These are phyloP conservation scores for Eutypella sp. DNA, from an alignment of 2,329 filamentous ascomycete genomes.

Conservation along the genomic window DNA sequence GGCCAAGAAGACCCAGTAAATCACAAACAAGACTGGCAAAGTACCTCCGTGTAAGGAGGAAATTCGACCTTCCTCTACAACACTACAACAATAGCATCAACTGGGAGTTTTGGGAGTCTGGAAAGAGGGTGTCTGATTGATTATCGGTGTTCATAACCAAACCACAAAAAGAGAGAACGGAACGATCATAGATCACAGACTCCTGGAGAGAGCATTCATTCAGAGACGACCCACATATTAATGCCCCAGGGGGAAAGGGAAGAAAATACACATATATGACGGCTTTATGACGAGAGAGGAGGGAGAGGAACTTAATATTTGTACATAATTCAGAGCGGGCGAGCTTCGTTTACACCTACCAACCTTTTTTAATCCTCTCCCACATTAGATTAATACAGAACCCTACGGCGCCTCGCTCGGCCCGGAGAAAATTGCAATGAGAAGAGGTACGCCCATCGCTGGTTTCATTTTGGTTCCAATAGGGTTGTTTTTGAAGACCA, in stretches of 20 bases:
- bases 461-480: neutral
- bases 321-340: conserved; percentile 16
- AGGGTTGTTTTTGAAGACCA: no score
- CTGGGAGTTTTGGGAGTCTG: neutral
- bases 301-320: conserved; percentile 15
- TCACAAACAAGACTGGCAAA: neutral
- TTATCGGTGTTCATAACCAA: neutral
- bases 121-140: neutral
- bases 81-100: neutral
- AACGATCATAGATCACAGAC: neutral
- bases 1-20: conserved; percentile 64
- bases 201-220: no score
- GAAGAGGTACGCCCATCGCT: no score
- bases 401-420: neutral
- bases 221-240: conserved; percentile 8
- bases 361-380: conserved; percentile 11
- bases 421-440: neutral
- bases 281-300: conserved; percentile 14
- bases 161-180: no score
- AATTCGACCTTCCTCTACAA: no score
- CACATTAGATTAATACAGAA: conserved; percentile 12
- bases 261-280: conserved; percentile 6
- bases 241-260: conserved; percentile 4
- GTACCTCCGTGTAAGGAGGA: neutral
- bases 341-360: conserved; percentile 16